Base-by-base conservation (phyloP, 371 early-diverging fungal species). In the Nematocida sp. region DNA sequence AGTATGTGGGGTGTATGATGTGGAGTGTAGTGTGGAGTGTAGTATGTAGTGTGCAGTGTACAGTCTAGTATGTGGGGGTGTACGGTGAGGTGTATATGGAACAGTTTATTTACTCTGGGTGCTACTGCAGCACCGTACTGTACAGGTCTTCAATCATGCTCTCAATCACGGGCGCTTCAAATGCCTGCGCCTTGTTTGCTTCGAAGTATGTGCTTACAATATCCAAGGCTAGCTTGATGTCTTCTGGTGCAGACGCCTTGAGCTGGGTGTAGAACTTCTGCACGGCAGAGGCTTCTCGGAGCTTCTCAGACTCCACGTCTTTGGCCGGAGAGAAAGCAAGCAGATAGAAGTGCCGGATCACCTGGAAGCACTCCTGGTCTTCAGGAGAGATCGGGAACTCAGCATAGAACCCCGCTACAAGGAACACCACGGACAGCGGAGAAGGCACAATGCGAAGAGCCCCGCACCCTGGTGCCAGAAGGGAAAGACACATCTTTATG, bases 331-430 rank as follows among this genome's bases (percentile, higher is more conserved):
- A 43, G 1, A 70, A 36, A 25, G 46, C 19, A 5, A 70, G 37
- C 0, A 46, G 21, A 29, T 70, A 70, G 23, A 70, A 57, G 58
- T 70, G 74, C 50, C 74, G 13, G 2, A 70, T 31, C 3, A 62
- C 58, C 43, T 70, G 74, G 51, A 70, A 70, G 19, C 60, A 58
- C 19, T 70, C 74, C 48, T 70, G 74, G 74, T 70, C 74, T 31
- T 70, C 74, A 4, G 74, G 74, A 1, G 74, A 58, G 17, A 70
- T 25, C 4, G 74, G 74, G 21, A 45, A 50, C 51, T 70, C 74
- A 36, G 62, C 45, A 32, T 70, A 70, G 50, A 70, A 70, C 41
- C 74, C 60, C 0, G 60, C 34, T 23, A 70, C 48, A 7, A 70
- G 21, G 27, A 70, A 60, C 13, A 60, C 74, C 13, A 62, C 31